phyloP scores from a whole-genome alignment of 2,329 filamentous ascomycete genomes.

The Paraconiothyrium sp. region DNA sequence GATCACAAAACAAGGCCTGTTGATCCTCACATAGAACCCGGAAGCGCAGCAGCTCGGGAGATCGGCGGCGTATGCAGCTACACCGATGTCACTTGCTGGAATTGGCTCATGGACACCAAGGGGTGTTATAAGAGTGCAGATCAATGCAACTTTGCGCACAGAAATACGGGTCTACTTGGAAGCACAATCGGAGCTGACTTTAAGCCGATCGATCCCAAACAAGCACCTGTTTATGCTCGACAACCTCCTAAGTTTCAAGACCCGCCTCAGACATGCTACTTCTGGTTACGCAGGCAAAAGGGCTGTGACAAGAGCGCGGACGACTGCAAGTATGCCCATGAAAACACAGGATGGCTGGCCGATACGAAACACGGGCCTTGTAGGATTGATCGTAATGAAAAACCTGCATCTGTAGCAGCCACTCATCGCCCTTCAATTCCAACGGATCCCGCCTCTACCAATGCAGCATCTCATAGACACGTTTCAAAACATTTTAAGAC shows the following conservation, averaged over 20 bases:
- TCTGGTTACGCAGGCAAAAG: background rate
- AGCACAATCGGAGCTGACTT: background rate
- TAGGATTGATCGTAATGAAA: conserved; percentile 11
- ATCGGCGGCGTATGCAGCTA: background rate
- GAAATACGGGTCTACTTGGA: conserved; percentile 23
- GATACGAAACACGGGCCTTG: background rate
- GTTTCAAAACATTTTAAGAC: conserved; percentile 1
- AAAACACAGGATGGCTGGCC: conserved; percentile 22
- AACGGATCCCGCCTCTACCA: background rate
- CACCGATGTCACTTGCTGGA: conserved; percentile 33
- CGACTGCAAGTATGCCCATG: conserved; percentile 1
- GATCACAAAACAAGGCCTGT: conserved; percentile 18
- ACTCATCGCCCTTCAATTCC: background rate
- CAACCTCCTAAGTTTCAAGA: background rate
- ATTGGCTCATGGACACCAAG: conserved; percentile 25
- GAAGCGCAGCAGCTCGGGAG: background rate
- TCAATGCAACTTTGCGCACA: conserved; percentile 28
- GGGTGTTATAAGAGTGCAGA: conserved; percentile 22
- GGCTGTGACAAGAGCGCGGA: background rate
- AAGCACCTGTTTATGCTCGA: background rate
- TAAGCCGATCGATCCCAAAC: background rate
- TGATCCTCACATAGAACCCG: conserved; percentile 16
- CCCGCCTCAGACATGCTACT: conserved; percentile 5
- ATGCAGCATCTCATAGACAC: background rate
- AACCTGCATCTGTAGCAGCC: background rate